A percentile compares a stretch with the other conserved stretches of the same genome.
phyloP scores from a whole-genome alignment of 2,329 filamentous ascomycete species.

The Aspergillus neotritici region DNA sequence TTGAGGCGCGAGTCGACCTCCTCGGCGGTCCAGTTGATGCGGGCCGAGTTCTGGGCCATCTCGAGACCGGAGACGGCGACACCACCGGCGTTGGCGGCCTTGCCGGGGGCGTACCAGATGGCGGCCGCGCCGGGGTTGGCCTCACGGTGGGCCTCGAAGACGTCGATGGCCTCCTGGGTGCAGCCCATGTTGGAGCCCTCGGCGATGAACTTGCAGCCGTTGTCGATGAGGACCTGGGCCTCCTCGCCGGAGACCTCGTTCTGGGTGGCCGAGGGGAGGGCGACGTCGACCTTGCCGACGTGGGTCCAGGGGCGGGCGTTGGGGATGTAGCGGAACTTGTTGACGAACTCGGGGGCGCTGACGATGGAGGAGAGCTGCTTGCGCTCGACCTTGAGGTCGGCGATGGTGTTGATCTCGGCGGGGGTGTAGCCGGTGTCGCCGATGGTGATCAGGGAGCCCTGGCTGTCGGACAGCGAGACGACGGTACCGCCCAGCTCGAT shows the following conservation, averaged over 20 bases:
- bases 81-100: slow-evolving; percentile 96
- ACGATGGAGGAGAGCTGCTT: slow-evolving; percentile 72
- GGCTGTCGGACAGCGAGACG: slow-evolving; percentile 87
- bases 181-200: slow-evolving; percentile 99
- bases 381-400: slow-evolving; percentile 78
- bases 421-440: slow-evolving; percentile 66
- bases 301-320: slow-evolving; percentile 88
- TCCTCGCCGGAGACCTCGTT: slow-evolving; percentile 95
- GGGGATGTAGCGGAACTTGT: slow-evolving; percentile 77
- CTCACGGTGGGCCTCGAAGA: slow-evolving; percentile 74
- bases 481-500: slow-evolving; percentile 94
- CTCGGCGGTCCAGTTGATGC: slow-evolving; percentile 78
- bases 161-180: slow-evolving; percentile 88
- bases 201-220: slow-evolving; percentile 77
- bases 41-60: slow-evolving; percentile 96
- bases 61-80: slow-evolving; percentile 95
- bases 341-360: slow-evolving; percentile 48
- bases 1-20: slow-evolving; percentile 90
- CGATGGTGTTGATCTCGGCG: slow-evolving; percentile 73
- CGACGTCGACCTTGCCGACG: slow-evolving; percentile 83
- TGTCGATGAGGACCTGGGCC: slow-evolving; percentile 71
- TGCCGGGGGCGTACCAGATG: slow-evolving; percentile 95
- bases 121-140: slow-evolving; percentile 58
- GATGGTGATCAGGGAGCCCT: slow-evolving; percentile 73
- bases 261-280: slow-evolving; percentile 88